phyloP scores from a whole-genome alignment of 768 basidiomycete species.

The Tricholoma sp. region DNA sequence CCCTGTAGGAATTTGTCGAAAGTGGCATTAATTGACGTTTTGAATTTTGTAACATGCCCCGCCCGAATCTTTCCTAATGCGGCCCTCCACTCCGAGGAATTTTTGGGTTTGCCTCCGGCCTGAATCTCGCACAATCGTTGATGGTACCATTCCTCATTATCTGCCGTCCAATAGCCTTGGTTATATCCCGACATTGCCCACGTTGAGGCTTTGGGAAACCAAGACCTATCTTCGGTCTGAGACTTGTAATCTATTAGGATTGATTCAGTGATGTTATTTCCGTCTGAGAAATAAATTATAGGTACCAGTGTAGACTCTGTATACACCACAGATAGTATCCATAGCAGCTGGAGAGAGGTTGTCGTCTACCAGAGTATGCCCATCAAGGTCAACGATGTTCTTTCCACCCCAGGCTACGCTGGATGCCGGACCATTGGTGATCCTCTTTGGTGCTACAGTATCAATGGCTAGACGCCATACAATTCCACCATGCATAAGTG shows the following conservation, averaged over 20 bases:
- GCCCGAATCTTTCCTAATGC: background rate
- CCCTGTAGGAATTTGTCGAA: background rate
- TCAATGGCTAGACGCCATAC: conserved; percentile 7
- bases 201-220: conserved; percentile 1
- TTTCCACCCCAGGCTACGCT: background rate
- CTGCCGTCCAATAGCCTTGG: conserved; percentile 4
- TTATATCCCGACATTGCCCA: conserved; percentile 2
- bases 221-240: conserved; percentile 2
- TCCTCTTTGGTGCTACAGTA: background rate
- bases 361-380: background rate
- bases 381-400: background rate
- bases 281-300: too few relatives aligned
- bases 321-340: background rate
- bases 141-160: conserved; percentile 5
- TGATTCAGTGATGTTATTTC: background rate
- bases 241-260: background rate
- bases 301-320: background rate
- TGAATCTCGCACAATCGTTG: background rate
- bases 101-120: background rate
- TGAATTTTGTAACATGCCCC: background rate
- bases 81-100: background rate
- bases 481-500: conserved; percentile 2
- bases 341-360: background rate
- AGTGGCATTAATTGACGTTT: background rate
- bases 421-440: background rate